Percentiles rank a stretch among this genome's conserved stretches.
Evolutionary conservation across 805 yeast genomes (phyloP).

Genomic region (Candida corydali): DNA sequence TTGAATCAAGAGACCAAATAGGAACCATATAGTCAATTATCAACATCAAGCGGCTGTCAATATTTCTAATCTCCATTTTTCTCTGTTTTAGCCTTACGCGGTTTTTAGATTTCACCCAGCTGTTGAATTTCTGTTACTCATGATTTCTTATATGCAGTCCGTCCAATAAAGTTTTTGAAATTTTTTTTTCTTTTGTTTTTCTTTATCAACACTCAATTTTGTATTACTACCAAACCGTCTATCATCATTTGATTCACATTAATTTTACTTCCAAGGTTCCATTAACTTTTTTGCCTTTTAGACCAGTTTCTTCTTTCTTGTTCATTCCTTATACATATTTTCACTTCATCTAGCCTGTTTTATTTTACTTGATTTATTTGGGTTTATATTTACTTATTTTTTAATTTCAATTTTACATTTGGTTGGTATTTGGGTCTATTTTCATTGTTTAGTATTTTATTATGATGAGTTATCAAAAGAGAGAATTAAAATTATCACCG

Average conservation of each 20-base stretch:
- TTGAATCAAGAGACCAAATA: slow-evolving; percentile 16
- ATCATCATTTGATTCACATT: no score
- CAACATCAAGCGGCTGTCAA: no score
- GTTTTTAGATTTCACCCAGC: no score
- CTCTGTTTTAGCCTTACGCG: background rate
- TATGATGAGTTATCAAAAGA: slow-evolving; percentile 15
- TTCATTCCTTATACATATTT: background rate
- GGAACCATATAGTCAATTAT: background rate
- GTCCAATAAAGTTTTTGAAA: background rate
- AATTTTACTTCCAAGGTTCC: no score
- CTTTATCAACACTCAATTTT: background rate
- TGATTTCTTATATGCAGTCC: slow-evolving; percentile 1
- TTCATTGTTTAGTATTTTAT: background rate
- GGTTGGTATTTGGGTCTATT: background rate
- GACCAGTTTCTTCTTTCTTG: background rate
- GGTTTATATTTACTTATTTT: no score
- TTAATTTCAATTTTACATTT: background rate
- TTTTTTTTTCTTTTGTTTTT: background rate
- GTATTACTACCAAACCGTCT: no score
- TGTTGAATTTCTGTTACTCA: no score
- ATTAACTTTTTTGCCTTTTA: background rate
- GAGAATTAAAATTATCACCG: slow-evolving; percentile 22
- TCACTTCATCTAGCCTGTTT: slow-evolving; percentile 1
- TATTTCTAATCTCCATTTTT: no score
- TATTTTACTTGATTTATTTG: background rate